phyloP scores from a whole-genome alignment of 495 filamentous ascomycete species.

The Platismatia glauca region DNA sequence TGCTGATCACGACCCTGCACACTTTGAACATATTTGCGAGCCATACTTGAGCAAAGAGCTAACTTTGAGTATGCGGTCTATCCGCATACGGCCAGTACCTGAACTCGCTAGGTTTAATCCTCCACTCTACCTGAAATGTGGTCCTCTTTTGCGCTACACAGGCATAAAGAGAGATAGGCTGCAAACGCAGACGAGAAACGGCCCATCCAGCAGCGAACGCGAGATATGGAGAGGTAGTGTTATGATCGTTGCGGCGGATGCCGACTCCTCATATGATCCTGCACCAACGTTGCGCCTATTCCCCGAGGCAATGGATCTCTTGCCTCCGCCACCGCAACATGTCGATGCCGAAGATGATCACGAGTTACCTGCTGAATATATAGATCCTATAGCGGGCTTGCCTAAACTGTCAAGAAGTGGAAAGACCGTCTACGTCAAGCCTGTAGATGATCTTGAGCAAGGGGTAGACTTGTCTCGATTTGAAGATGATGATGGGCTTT shows the following conservation, averaged over 20 bases:
- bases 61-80: constrained; percentile 30
- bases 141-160: constrained; percentile 79
- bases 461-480: constrained; percentile 61
- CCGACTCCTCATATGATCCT: constrained; percentile 69
- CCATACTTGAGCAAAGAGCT: constrained; percentile 28
- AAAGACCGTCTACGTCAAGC: constrained; percentile 71
- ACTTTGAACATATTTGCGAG: constrained; percentile 24
- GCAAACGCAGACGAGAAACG: constrained; percentile 29
- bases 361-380: constrained; percentile 65
- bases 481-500: constrained; percentile 75
- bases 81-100: constrained; percentile 33
- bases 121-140: constrained; percentile 75
- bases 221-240: constrained; percentile 89
- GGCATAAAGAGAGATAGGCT: constrained; percentile 50
- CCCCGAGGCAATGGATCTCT: constrained; percentile 71
- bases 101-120: constrained; percentile 69
- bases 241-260: constrained; percentile 86
- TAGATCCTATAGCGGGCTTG: constrained; percentile 81
- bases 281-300: constrained; percentile 73
- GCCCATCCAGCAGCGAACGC: constrained; percentile 37
- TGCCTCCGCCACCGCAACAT: constrained; percentile 69
- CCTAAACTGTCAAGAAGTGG: constrained; percentile 75
- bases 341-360: constrained; percentile 51
- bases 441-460: constrained; percentile 71
- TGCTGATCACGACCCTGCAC: constrained; percentile 22